Evolutionary conservation across 2,329 filamentous ascomycete genomes (phyloP), one percentile per base, ranked within the genome.

Genomic region (Fusarium nodosum): DNA sequence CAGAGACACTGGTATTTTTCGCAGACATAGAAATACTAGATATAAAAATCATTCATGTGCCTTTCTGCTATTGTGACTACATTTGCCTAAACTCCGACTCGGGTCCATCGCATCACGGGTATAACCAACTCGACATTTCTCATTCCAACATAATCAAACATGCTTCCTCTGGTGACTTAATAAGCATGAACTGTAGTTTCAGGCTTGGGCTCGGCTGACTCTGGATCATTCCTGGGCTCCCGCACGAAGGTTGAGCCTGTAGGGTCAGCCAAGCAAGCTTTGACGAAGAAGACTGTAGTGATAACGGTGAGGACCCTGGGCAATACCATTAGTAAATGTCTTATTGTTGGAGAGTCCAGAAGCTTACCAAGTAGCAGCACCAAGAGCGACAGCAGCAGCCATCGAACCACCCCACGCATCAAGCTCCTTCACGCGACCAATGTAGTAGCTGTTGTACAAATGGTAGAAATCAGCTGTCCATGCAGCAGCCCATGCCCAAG

Each of bases 351-450:
- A 2, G 9, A 31, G 18, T 18, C 16, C 28, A 9, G 3, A n/a
- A 28, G 73, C 77, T 58, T 58, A 81, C 80, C 82, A 84, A 18
- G 75, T 72, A 18, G 83, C 22, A 12, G 81, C 81, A 5, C 82
- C 83, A 8, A 85, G 56, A 31, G 76, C 82, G 22, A 82, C 80
- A 38, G 73, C 79, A 20, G 76, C 82, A 12, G 77, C 81, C 47
- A 83, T 73, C 7, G 77, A 78, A 24, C 61, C 66, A 7, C 69
- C 69, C 53, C 62, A 73, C 0, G 36, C 47, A 13, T 74, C 69
- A 34, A 81, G 56, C 39, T 66, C 72, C 8, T 36, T 58, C 13
- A 22, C 53, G 13, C 44, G 53, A 30, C 52, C 50, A 42, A 60
- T 59, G 7, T 56, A 61, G 66, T 68, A 76, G 18, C 26, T 34